Base-by-base conservation (phyloP, 2,329 filamentous ascomycete genomes). In the Bertia moriformis region DNA sequence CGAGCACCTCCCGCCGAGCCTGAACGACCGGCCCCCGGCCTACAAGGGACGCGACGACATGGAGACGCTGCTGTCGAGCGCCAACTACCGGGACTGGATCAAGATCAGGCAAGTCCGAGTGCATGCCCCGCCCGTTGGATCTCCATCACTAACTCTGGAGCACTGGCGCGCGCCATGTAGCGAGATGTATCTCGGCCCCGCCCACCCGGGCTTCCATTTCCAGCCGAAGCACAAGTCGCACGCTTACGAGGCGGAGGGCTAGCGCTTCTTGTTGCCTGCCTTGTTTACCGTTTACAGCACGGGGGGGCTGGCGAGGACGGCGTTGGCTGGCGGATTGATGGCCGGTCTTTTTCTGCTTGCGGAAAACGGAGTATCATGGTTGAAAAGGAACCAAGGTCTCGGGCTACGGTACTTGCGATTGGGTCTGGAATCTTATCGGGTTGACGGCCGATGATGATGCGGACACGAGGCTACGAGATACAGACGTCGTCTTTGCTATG, bases 161-260 rank as follows among this genome's bases (percentile, higher is more conserved):
- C 14, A 30, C 10, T 40, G 39, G 27, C 41, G 50, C 32, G 44
- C 37, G 10, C 37, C 42, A 18, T 39, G 38, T 43, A 94, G 89
- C 57, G 91, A 98, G 57, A 96, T 98, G 87, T 98, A 93, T 66
- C 70, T 98, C 14, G 91, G 91, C 4, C 86, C 86, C 36, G 83
- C 86, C 4, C 85, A 93, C 48, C 78, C 83, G 29, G 81, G 83
- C 50, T 98, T 96, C 69, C 79, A 82, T 47, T 98, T 96, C 62
- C 78, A 89, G 62, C 91, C 91, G 3, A 98, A 98, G 68, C 91
- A 98, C 66, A 96, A 94, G 67, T 89, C 85, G 37, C 91, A 93
- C 55, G 74, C 79, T 39, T 94, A 94, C 54, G 83, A 88, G 50
- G 81, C 78, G 2, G 78, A 85, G 53, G 80, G 81, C 38, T 81